Evolutionary conservation across 129 eudicot genomes (phyloP).

Genomic region (Pseudognaphalium luteoalbum): DNA sequence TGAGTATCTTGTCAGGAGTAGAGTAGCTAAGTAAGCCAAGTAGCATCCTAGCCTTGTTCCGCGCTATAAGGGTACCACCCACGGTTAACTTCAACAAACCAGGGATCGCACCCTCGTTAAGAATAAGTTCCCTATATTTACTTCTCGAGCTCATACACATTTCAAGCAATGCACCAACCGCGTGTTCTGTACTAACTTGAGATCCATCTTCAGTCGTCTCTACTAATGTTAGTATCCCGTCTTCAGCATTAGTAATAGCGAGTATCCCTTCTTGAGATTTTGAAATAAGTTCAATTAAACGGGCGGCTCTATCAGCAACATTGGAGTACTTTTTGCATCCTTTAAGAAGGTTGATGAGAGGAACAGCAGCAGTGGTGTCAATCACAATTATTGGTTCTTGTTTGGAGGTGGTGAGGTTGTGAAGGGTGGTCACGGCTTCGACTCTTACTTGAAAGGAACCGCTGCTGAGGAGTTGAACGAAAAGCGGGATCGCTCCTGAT

Average conservation of each 20-base stretch:
- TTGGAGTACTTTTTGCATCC: constrained; percentile 76
- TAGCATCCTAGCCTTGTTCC: constrained; percentile 56
- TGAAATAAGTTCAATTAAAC: constrained; percentile 50
- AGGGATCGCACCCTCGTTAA: constrained; percentile 86
- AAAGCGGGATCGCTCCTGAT: constrained; percentile 65
- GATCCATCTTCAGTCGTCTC: constrained; percentile 87
- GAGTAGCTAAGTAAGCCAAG: constrained; percentile 62
- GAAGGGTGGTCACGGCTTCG: constrained; percentile 72
- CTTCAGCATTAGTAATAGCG: constrained; percentile 46
- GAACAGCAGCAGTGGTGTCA: constrained; percentile 50
- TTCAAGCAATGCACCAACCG: constrained; percentile 61
- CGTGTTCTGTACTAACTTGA: constrained; percentile 60
- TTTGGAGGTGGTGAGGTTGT: constrained; percentile 55
- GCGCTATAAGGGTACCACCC: constrained; percentile 66
- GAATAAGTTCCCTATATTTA: constrained; percentile 69
- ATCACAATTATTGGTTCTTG: constrained; percentile 44
- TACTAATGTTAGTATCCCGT: constrained; percentile 70
- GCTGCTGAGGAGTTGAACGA: constrained; percentile 61
- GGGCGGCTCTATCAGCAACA: constrained; percentile 66
- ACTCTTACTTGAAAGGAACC: constrained; percentile 68
- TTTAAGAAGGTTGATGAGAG: constrained; percentile 67
- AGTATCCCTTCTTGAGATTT: constrained; percentile 53
- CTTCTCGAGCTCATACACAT: constrained; percentile 59
- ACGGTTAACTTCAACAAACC: constrained; percentile 69
- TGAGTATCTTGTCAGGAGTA: constrained; percentile 38